Evolutionary conservation across 164 flowering plant species (phyloP), one percentile per base, ranked within the genome.

Genomic region (Aristolochia californica): DNA sequence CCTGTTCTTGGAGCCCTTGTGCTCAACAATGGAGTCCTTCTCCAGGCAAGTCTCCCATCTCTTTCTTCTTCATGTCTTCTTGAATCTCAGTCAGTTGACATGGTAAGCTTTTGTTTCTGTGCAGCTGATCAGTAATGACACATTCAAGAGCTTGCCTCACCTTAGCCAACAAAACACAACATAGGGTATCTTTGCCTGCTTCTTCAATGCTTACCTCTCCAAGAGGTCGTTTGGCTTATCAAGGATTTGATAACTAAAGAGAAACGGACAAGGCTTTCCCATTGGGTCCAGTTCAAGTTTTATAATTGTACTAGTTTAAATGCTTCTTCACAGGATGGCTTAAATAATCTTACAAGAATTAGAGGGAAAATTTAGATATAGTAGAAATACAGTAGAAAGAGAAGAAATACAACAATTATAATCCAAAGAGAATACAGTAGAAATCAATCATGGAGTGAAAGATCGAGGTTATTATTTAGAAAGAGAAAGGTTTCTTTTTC

Each of bases 111-210:
- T 21, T 49, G 23, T 45, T 1, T 48, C 38, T 17, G n/a, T 10
- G 59, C 57, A 68, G 74, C 54, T 67, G 14, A 40, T 69, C 44
- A 60, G 74, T 23, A 74, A 71, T 48, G 68, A 67, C 53, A 68
- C 34, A 48, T 56, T 73, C 22, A 61, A 49, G 48, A 76, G 77
- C 48, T 34, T 53, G 7, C 62, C 61, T 16, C 75, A 73, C 45
- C 5, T 1, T 70, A 38, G 65, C 72, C 2, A 53, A 44, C n/a
- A 57, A 18, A 2, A 45, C 27, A 5, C 72, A 66, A 2, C 71
- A 72, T 13, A 66, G 75, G 59, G 28, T 67, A 50, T 77, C 75
- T 1, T 74, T n/a, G 69, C 73, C 5, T 15, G 62, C 22, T 70
- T 76, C 43, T 73, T 62, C 50, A 60, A 57, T 10, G 25, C 66